Base-by-base conservation (phyloP, 768 basidiomycete genomes). In the Phlegmacium glaucopus region DNA sequence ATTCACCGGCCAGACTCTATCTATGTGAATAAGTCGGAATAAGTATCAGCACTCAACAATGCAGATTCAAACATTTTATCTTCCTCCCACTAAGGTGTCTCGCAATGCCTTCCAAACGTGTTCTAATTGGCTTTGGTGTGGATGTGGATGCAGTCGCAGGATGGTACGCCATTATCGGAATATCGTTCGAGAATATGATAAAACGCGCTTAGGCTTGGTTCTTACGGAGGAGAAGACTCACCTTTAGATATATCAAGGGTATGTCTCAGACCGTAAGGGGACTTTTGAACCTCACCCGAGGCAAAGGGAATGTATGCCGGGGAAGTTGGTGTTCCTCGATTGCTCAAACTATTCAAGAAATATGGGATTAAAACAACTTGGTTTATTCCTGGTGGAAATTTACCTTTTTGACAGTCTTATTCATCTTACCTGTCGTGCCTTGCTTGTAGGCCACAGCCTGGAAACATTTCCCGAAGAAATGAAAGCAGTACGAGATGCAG, bases 111-210 rank as follows among this genome's bases (percentile, higher is more conserved):
- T 72, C 79, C 39, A 80, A 74, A 55, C 65, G 68, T 45, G 73
- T 80, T 16, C 70, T 84, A 13, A 68, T 82, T 28, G 72, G 79
- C 12, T 81, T 84, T 59, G 85, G 83, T 18, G 81, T 87, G 8
- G 85, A 90, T 50, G 83, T 89, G 3, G 87, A 90, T 47, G 85
- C 85, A 2, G 86, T 87, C 4, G 78, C 85, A 13, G 87, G 86
- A 54, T 89, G 87, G 85, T 79, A 60, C 41, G 57, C 37, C 30
- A 27, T 17, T 2, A 12, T 16, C 13, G 25, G 30, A 25, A 40
- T 15, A 12, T 41, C 15, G 28, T 4, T n/a, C 15, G 8, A 36
- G 15, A n/a, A 9, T 32, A 36, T 9, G 17, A 40, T 42, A 34
- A 16, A 36, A 12, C 45, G 18, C 30, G 32, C 38, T 34, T n/a